phyloP scores from a whole-genome alignment of 305 asterid species.

The Fraxinus baroniana region DNA sequence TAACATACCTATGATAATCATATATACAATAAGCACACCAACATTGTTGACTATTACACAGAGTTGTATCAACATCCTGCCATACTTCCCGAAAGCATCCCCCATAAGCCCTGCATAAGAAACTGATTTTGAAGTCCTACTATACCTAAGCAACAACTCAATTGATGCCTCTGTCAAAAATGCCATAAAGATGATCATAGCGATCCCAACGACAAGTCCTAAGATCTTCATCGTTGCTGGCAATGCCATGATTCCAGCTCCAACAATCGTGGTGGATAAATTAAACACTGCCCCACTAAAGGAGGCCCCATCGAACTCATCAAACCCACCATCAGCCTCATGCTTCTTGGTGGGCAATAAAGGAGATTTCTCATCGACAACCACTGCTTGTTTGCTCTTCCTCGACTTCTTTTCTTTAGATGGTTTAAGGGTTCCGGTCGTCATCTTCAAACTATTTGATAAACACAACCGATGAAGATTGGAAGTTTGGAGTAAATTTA shows the following conservation, averaged over 20 bases:
- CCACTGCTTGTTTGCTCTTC: constrained; percentile 44
- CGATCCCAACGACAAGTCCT: constrained; percentile 83
- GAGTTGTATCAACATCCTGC: constrained; percentile 82
- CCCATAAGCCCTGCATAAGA: constrained; percentile 96
- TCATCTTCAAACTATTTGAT: constrained; percentile 43
- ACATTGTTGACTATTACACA: constrained; percentile 77
- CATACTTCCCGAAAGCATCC: constrained; percentile 79
- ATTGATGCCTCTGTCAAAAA: constrained; percentile 89
- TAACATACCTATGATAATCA: constrained; percentile 87
- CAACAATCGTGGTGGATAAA: constrained; percentile 89
- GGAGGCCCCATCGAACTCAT: constrained; percentile 96
- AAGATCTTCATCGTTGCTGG: constrained; percentile 94
- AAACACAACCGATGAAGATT: constrained; percentile 5
- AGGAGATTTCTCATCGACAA: constrained; percentile 66
- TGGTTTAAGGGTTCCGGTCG: constrained; percentile 45
- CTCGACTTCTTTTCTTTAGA: constrained; percentile 55
- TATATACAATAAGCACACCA: constrained; percentile 94
- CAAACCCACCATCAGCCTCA: constrained; percentile 55
- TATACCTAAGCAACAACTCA: constrained; percentile 75
- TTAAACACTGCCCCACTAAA: constrained; percentile 96
- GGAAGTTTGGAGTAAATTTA: constrained; percentile 8
- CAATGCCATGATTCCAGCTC: constrained; percentile 99
- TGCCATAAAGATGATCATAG: constrained; percentile 78
- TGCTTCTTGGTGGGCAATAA: constrained; percentile 69
- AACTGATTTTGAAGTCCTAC: constrained; percentile 67